Conservation (phyloP, 345 rosid species). For the Eucalyptus polyanthemos region DNA sequence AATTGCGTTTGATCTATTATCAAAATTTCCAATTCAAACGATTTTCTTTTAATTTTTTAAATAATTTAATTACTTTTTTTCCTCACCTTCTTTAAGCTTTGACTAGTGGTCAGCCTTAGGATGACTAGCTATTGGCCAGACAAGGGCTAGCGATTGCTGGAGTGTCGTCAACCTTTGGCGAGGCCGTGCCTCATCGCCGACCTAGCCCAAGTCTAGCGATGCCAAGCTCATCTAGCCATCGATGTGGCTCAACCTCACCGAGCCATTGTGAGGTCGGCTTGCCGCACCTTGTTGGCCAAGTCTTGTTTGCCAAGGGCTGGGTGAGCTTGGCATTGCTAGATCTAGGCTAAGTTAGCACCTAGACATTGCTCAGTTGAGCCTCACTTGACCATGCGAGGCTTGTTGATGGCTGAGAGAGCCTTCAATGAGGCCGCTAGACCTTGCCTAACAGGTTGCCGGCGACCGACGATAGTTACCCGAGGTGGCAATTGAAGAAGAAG, state of each 20-base stretch:
- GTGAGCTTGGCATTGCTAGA: too few species aligned
- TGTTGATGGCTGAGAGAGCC: rapidly evolving
- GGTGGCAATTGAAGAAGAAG: too few species aligned
- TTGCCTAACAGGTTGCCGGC: rapidly evolving
- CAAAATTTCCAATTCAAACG: rapidly evolving
- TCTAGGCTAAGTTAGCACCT: rapidly evolving
- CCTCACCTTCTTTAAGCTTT: rapidly evolving
- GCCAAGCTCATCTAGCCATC: rapidly evolving
- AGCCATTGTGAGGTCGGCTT: too few species aligned
- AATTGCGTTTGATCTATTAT: rapidly evolving
- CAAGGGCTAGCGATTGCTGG: rapidly evolving
- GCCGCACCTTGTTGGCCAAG: rapidly evolving
- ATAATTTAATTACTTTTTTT: too few species aligned
- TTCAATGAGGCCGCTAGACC: rapidly evolving
- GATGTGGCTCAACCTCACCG: rapidly evolving
- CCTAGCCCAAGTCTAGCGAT: rapidly evolving
- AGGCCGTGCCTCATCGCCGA: rapidly evolving
- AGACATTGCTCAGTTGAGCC: rapidly evolving
- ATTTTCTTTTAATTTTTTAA: too few species aligned
- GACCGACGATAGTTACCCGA: rapidly evolving
- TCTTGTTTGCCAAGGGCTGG: rapidly evolving
- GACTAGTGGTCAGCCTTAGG: rapidly evolving
- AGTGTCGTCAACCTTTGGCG: rapidly evolving
- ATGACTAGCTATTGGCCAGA: rapidly evolving
- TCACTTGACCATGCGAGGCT: rapidly evolving